These are phyloP conservation scores for Nemania sp. DNA, from an alignment of 2,329 filamentous ascomycete species.

Conservation along the genomic window DNA sequence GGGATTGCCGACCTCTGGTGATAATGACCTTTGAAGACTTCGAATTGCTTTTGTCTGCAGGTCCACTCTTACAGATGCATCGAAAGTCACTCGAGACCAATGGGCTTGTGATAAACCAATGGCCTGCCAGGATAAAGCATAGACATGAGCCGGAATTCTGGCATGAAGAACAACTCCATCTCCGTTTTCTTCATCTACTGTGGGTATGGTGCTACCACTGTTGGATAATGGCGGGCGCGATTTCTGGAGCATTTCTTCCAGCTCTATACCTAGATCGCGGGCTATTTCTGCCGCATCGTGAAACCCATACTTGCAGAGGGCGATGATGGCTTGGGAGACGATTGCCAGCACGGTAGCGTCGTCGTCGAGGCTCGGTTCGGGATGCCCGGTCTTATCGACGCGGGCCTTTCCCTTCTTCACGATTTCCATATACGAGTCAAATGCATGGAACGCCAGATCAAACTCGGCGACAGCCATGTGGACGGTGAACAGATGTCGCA, in stretches of 20 bases:
- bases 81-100: constrained; percentile 81
- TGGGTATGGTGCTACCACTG: constrained; percentile 34
- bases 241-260: constrained; percentile 76
- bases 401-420: constrained; percentile 83
- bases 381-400: constrained; percentile 74
- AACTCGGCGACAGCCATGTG: constrained; percentile 90
- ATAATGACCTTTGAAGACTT: constrained; percentile 73
- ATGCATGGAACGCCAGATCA: constrained; percentile 84
- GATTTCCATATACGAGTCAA: constrained; percentile 90
- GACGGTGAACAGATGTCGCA: constrained; percentile 84
- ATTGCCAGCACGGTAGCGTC: constrained; percentile 78
- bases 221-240: constrained; percentile 43
- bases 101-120: constrained; percentile 85
- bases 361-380: constrained; percentile 73
- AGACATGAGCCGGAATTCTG: constrained; percentile 59
- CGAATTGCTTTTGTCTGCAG: constrained; percentile 78
- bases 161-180: constrained; percentile 43
- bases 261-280: constrained; percentile 66
- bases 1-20: constrained; percentile 65
- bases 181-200: constrained; percentile 40
- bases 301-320: constrained; percentile 82
- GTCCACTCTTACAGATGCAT: constrained; percentile 69
- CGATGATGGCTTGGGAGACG: constrained; percentile 75
- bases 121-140: constrained; percentile 77
- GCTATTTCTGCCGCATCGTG: constrained; percentile 78